Conservation (phyloP, 306 rosid species). For the Casuarina glauca region DNA sequence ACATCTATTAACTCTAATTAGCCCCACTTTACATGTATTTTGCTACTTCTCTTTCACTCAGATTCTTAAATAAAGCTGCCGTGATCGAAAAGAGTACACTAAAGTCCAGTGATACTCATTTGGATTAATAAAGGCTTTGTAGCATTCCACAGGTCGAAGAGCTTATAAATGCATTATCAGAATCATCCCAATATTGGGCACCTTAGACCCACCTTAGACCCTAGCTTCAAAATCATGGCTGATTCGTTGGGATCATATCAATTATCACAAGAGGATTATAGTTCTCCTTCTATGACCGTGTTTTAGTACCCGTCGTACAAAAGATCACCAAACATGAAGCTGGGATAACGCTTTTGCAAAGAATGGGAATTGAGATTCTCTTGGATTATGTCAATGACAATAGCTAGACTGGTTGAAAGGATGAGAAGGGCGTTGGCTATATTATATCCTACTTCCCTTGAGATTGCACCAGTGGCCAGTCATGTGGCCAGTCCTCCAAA, state of each 20-base stretch:
- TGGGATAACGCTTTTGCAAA: conserved; percentile 58
- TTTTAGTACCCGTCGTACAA: conserved; percentile 49
- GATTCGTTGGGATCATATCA: conserved; percentile 58
- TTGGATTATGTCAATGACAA: conserved; percentile 56
- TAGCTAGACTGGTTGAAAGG: conserved; percentile 53
- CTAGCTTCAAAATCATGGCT: conserved; percentile 58
- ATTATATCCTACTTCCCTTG: conserved; percentile 29
- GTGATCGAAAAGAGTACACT: conserved; percentile 46
- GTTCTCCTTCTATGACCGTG: conserved; percentile 54
- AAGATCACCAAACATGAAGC: conserved; percentile 50
- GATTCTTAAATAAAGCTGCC: conserved; percentile 62
- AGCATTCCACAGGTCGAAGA: conserved; percentile 75
- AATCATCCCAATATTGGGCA: conserved; percentile 51
- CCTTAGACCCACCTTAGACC: conserved; percentile 73
- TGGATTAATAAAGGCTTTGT: conserved; percentile 47
- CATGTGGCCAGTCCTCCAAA: conserved; percentile 58
- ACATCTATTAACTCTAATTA: background rate
- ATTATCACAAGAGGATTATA: conserved; percentile 41
- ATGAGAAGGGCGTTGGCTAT: conserved; percentile 44
- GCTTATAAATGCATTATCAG: conserved; percentile 44
- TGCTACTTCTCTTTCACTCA: background rate
- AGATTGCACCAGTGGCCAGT: conserved; percentile 45
- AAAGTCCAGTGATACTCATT: conserved; percentile 44
- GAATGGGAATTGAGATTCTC: conserved; percentile 65
- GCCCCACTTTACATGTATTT: background rate